Percentiles rank a stretch among this genome's conserved stretches.
These are phyloP conservation scores for Lanzia echinophila DNA, from an alignment of 2,329 filamentous ascomycete genomes.

Conservation along the genomic window DNA sequence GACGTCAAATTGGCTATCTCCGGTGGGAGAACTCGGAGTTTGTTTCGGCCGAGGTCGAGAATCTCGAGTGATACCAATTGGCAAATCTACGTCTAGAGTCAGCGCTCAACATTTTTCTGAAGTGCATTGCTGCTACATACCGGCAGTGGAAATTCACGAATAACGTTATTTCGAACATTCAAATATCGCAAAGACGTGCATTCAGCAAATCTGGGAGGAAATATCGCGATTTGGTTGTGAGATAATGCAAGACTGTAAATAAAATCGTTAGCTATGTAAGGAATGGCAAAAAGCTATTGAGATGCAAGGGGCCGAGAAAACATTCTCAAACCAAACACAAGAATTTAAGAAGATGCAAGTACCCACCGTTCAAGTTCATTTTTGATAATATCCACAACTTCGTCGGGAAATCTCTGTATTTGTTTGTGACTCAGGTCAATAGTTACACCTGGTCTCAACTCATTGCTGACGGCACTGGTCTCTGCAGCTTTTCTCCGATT, in stretches of 20 bases:
- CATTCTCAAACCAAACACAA: too few relatives aligned
- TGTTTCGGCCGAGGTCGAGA: constrained; percentile 85
- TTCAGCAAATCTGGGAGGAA: constrained; percentile 66
- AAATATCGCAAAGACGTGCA: constrained; percentile 73
- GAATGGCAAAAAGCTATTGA: neutral
- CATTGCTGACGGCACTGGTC: constrained; percentile 51
- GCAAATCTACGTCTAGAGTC: constrained; percentile 56
- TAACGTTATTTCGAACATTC: constrained; percentile 71
- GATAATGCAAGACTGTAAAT: constrained; percentile 63
- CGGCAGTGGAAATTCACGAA: constrained; percentile 58
- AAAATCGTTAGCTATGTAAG: constrained; percentile 20
- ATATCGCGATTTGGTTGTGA: constrained; percentile 67
- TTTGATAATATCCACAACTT: constrained; percentile 33
- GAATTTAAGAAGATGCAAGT: constrained; percentile 8
- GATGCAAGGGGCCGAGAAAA: neutral
- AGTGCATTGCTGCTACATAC: constrained; percentile 38
- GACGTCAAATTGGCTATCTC: constrained; percentile 76
- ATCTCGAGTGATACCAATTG: constrained; percentile 84
- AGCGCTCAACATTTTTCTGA: constrained; percentile 4
- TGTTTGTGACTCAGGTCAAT: constrained; percentile 72
- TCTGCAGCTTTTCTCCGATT: constrained; percentile 57
- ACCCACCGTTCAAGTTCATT: constrained; percentile 31
- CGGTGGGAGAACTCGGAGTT: constrained; percentile 67
- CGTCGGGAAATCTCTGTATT: constrained; percentile 45
- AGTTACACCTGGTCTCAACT: constrained; percentile 60